Evolutionary conservation across 805 yeast genomes (phyloP).

Genomic region (Lipomyces mesembrius): DNA sequence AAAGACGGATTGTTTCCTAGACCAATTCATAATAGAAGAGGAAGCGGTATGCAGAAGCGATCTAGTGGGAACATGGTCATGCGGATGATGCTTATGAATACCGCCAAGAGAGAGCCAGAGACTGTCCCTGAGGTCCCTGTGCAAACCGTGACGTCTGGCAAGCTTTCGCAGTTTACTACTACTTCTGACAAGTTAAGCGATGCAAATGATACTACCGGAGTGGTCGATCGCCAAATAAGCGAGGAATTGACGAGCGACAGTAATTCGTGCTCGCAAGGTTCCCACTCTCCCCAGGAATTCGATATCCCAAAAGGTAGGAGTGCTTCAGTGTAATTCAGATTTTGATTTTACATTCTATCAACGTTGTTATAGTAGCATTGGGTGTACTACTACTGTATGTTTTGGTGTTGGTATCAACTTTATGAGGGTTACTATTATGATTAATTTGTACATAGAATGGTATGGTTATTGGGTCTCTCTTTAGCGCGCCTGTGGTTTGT

Average conservation of each 20-base stretch:
- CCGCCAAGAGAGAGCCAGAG: constrained; percentile 10
- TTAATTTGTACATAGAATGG: background rate
- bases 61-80: constrained; percentile 10
- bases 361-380: background rate
- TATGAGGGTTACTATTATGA: background rate
- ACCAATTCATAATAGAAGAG: background rate
- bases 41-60: constrained; percentile 9
- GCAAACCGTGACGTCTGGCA: constrained; percentile 5
- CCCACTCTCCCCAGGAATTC: background rate
- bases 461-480: background rate
- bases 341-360: background rate
- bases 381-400: background rate
- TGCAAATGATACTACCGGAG: constrained; percentile 6
- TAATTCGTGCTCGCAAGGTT: background rate
- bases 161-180: background rate
- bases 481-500: background rate
- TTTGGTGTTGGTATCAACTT: background rate
- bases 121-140: constrained; percentile 3
- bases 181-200: background rate
- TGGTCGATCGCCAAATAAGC: background rate
- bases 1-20: constrained; percentile 22
- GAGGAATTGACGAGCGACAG: background rate
- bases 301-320: background rate
- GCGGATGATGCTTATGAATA: constrained; percentile 16
- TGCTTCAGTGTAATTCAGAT: background rate